Base-by-base conservation (phyloP, 163 green algal species). In the Scenedesmus sp. region DNA sequence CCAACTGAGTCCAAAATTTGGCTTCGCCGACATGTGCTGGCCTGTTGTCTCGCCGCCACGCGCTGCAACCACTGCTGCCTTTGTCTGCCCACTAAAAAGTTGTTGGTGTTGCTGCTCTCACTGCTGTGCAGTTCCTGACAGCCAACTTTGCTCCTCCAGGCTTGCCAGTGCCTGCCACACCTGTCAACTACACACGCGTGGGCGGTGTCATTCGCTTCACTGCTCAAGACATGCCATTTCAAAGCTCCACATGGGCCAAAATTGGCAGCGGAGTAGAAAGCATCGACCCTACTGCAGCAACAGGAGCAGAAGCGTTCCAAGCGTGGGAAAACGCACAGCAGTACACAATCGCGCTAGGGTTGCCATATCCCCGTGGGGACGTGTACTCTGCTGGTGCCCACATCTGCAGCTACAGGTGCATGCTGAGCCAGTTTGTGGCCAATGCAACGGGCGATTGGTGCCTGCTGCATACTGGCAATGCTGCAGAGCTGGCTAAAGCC, bases 401-500 rank as follows among this genome's bases (percentile, higher is more conserved):
- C 26, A 20, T 84, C 26, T 84, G 76, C 76, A 56, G 34, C 76
- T 84, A 84, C 76, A 84, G 26, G 76, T 84, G 76, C 76, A 59
- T 59, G n/a, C 26, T 84, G 10, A 59, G 66, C 26, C 3, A 16
- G 2, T 26, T 12, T 26, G 66, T 76, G 15, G 66, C 16, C 1
- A 18, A 7, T 13, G 66, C 66, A 7, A 26, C 0, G 2, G 16
- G 46, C 3, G 76, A 84, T 20, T 84, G 76, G 76, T 84, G 76
- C 26, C 26, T 84, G 76, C 3, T 84, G 76, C 76, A 56, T 56
- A 8, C 5, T 8, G 76, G 4, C 18, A n/a, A 54, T 54, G 76
- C 76, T 6, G 26, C 76, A 56, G 26, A 23, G 76, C 76, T 59
- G 26, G 26, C 16, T n/a, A 84, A 84, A 12, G 34, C 26, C 2